These are phyloP conservation scores for Pseudotsuga menziesii DNA, from an alignment of 75 land plant genomes.

Conservation along the genomic window DNA sequence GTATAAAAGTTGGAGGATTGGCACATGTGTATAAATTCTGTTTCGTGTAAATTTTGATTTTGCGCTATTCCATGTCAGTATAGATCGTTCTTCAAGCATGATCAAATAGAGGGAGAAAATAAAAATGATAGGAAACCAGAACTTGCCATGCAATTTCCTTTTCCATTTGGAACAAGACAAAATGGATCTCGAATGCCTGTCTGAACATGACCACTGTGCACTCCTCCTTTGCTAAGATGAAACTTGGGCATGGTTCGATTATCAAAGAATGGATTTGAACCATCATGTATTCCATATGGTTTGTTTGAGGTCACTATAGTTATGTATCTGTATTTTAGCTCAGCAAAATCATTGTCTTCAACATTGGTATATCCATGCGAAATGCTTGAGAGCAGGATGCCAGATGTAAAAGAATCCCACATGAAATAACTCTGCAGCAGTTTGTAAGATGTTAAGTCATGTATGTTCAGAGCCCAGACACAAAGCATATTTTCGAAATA, in stretches of 20 bases:
- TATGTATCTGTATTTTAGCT: slow-evolving; percentile 53
- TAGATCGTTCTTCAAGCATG: too few species aligned
- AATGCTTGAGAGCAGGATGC: slow-evolving; percentile 71
- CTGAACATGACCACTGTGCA: slow-evolving; percentile 89
- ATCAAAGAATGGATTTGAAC: slow-evolving; percentile 82
- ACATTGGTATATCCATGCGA: slow-evolving; percentile 18
- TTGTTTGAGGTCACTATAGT: slow-evolving; percentile 78
- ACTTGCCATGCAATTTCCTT: slow-evolving; percentile 73
- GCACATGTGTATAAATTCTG: too few species aligned
- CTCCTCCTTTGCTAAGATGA: slow-evolving; percentile 42
- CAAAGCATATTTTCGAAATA: too few species aligned
- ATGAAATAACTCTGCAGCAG: slow-evolving; percentile 67
- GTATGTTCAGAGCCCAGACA: too few species aligned
- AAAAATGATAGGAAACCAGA: too few species aligned
- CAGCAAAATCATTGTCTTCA: slow-evolving; percentile 73
- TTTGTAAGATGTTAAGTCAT: not conserved
- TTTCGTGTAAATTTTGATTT: too few species aligned
- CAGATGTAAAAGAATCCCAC: slow-evolving; percentile 85
- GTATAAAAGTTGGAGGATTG: too few species aligned
- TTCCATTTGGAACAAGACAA: slow-evolving; percentile 49
- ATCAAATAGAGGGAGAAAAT: too few species aligned
- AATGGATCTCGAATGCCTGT: slow-evolving; percentile 67
- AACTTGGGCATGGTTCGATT: slow-evolving; percentile 48
- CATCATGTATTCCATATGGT: slow-evolving; percentile 72
- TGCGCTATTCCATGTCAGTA: too few species aligned